phyloP scores from a whole-genome alignment of 768 basidiomycete genomes.

The Leccinum imitatum region DNA sequence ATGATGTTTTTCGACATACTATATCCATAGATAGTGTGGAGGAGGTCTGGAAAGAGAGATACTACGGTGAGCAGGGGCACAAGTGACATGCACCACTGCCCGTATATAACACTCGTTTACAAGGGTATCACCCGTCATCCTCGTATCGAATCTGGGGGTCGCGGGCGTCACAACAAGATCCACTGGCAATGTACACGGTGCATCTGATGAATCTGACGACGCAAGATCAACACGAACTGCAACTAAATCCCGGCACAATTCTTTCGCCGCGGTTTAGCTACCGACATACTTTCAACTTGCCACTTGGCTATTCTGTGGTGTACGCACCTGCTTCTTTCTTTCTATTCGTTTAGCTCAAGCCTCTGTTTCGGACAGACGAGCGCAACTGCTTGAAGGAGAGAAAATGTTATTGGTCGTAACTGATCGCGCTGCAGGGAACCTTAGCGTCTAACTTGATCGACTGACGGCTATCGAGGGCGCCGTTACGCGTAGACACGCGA shows the following conservation, averaged over 20 bases:
- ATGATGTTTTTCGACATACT: not conserved
- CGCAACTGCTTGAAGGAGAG: no score
- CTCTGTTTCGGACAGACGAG: no score
- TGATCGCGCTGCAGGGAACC: no score
- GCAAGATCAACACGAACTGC: slow-evolving; percentile 29
- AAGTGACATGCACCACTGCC: no score
- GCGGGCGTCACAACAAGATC: slow-evolving; percentile 15
- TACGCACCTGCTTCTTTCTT: not conserved
- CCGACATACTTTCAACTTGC: slow-evolving; percentile 17
- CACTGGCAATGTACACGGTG: slow-evolving; percentile 21
- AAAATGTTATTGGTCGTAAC: no score
- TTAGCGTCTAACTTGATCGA: no score
- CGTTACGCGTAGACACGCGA: no score
- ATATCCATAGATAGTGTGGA: not conserved
- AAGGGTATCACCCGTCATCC: not conserved
- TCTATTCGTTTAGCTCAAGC: no score
- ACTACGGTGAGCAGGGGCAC: no score
- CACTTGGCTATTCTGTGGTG: slow-evolving; percentile 20
- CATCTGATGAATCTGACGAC: slow-evolving; percentile 29
- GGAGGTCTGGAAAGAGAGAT: not conserved
- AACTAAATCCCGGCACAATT: slow-evolving; percentile 21
- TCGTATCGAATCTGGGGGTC: slow-evolving; percentile 5
- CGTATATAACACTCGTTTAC: no score
- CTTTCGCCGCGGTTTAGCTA: slow-evolving; percentile 24
- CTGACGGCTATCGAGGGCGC: no score